Percentiles rank a stretch among this genome's conserved stretches.
Evolutionary conservation across 768 basidiomycete genomes (phyloP).

Genomic region (Amanita brunnescens): DNA sequence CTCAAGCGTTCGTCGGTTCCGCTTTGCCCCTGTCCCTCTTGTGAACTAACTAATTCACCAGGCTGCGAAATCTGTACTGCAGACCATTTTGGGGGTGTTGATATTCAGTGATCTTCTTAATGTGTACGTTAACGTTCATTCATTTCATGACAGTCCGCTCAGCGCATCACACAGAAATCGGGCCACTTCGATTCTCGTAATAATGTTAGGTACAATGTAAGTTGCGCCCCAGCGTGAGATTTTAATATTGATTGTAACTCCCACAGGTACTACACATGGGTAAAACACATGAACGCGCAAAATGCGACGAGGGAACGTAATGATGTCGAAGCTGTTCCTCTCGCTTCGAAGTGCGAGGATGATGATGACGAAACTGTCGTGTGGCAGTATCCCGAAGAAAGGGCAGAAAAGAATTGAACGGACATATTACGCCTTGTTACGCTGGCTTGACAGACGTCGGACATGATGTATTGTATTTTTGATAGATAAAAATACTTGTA

Average conservation of each 20-base stretch:
- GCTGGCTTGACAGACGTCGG: no score
- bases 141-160: background rate
- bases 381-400: background rate
- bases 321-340: slow-evolving; percentile 7
- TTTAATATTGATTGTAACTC: background rate
- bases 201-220: slow-evolving; percentile 61
- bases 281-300: slow-evolving; percentile 16
- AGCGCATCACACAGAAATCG: slow-evolving; percentile 40
- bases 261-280: slow-evolving; percentile 55
- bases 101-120: slow-evolving; percentile 70
- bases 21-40: slow-evolving; percentile 4
- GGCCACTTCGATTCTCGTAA: slow-evolving; percentile 54
- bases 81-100: slow-evolving; percentile 73
- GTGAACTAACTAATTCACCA: slow-evolving; percentile 17
- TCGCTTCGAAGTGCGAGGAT: background rate
- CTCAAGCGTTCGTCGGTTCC: slow-evolving; percentile 45
- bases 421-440: no score
- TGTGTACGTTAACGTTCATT: slow-evolving; percentile 35
- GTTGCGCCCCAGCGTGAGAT: slow-evolving; percentile 11
- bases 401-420: background rate
- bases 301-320: slow-evolving; percentile 10
- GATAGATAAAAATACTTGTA: no score
- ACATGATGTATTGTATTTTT: no score
- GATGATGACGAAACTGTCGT: slow-evolving; percentile 2
- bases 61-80: slow-evolving; percentile 78